Percentiles rank a stretch among this genome's conserved stretches.
phyloP scores from a whole-genome alignment of 2,329 filamentous ascomycete species.

The Penicillium sp. region DNA sequence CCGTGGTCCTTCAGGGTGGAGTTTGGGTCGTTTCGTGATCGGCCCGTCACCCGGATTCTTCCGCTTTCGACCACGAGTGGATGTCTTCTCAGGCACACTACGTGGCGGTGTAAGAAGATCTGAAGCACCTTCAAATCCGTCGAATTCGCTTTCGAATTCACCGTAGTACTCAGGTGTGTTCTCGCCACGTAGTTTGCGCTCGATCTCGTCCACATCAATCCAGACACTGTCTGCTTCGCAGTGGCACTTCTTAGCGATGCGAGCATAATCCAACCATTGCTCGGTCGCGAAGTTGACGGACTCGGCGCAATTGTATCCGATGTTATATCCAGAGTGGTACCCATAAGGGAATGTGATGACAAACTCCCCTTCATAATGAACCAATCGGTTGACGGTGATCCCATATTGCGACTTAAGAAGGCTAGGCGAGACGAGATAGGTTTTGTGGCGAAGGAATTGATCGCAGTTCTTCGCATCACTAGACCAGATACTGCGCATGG shows the following conservation, averaged over 20 bases:
- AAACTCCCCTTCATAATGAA: constrained; percentile 95
- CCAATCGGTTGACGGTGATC: constrained; percentile 93
- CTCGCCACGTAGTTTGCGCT: constrained; percentile 88
- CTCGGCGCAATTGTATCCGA: constrained; percentile 98
- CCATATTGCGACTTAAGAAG: constrained; percentile 83
- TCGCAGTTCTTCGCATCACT: constrained; percentile 92
- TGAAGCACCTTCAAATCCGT: constrained; percentile 61
- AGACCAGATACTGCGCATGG: constrained; percentile 85
- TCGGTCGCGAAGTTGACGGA: constrained; percentile 98
- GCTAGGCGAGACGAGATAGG: constrained; percentile 90
- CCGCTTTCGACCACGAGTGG: constrained; percentile 65
- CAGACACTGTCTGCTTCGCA: constrained; percentile 97
- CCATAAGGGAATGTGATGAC: constrained; percentile 98
- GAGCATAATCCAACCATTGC: constrained; percentile 90
- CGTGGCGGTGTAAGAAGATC: constrained; percentile 77
- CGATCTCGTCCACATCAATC: constrained; percentile 95
- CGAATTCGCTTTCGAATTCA: constrained; percentile 62
- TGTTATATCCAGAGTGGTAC: constrained; percentile 96
- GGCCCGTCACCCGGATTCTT: constrained; percentile 60
- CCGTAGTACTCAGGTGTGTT: constrained; percentile 55
- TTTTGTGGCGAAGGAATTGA: constrained; percentile 96
- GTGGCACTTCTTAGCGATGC: constrained; percentile 94
- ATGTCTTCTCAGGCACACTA: constrained; percentile 68
- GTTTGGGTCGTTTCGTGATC: constrained; percentile 73
- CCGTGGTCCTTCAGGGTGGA: constrained; percentile 68